These are phyloP conservation scores for Friedmanniomyces simplex DNA, from an alignment of 495 filamentous ascomycete genomes.

Conservation along the genomic window DNA sequence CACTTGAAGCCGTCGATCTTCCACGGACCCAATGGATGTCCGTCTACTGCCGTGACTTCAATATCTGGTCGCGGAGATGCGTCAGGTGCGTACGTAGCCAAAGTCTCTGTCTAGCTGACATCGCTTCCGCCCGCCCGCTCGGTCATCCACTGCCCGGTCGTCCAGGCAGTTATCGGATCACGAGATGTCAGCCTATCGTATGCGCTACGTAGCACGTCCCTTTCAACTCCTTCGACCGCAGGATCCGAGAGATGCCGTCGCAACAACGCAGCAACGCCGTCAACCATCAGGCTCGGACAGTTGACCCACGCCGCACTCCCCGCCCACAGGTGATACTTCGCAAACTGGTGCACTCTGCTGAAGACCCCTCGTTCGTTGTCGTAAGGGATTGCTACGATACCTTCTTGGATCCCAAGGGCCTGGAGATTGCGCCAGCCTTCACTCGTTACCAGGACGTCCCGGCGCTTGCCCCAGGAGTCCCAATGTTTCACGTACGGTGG, in stretches of 20 bases:
- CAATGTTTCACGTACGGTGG: constrained; percentile 42
- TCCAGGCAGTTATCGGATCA: constrained; percentile 53
- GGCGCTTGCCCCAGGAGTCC: constrained; percentile 42
- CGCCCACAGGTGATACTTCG: constrained; percentile 55
- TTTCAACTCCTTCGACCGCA: constrained; percentile 19
- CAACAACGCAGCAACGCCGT: constrained; percentile 57
- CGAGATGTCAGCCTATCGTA: constrained; percentile 45
- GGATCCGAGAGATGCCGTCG: constrained; percentile 36
- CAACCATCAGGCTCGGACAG: constrained; percentile 61
- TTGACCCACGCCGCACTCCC: constrained; percentile 51
- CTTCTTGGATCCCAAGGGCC: constrained; percentile 42
- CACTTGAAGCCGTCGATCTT: constrained; percentile 61
- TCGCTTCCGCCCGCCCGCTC: constrained; percentile 64
- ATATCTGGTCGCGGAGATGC: background rate
- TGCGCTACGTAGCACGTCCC: constrained; percentile 41
- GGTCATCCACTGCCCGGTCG: constrained; percentile 79
- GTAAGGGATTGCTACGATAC: constrained; percentile 46
- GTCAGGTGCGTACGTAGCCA: constrained; percentile 33
- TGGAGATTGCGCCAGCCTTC: constrained; percentile 50
- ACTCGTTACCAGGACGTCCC: constrained; percentile 40
- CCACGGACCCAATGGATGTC: constrained; percentile 46
- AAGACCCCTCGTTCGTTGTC: constrained; percentile 37
- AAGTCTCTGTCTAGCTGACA: constrained; percentile 59
- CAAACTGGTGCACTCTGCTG: constrained; percentile 44
- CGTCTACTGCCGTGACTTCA: constrained; percentile 26